phyloP scores from a whole-genome alignment of 192 early-diverging fungal species.

The Coemansia biformis region DNA sequence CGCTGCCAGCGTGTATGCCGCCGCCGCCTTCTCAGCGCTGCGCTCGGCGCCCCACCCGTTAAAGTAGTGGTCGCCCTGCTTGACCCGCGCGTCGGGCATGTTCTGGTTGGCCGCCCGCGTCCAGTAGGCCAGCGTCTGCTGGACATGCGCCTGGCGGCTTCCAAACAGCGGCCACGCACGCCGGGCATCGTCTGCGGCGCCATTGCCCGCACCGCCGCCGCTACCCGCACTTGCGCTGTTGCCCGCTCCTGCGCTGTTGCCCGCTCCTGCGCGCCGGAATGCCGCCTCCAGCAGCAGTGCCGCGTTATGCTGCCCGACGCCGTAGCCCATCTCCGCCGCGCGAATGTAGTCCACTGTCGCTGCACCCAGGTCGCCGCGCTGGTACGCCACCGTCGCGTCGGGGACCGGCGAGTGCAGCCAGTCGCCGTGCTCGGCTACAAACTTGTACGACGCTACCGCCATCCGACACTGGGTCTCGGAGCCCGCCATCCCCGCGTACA shows the following conservation, averaged over 20 bases:
- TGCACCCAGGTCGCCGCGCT: conserved; percentile 59
- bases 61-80: conserved; percentile 91
- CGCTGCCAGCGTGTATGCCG: conserved; percentile 80
- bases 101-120: conserved; percentile 90
- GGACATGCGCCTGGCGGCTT: conserved; percentile 3
- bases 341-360: conserved; percentile 71
- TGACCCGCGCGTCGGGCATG: conserved; percentile 82
- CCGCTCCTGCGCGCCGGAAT: background rate
- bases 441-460: conserved; percentile 71
- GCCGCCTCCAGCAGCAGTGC: conserved; percentile 78
- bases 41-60: conserved; percentile 68
- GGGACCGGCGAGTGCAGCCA: conserved; percentile 72
- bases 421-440: conserved; percentile 76
- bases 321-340: conserved; percentile 86
- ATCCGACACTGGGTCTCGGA: conserved; percentile 55
- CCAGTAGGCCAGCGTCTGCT: conserved; percentile 82
- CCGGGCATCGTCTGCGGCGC: no score
- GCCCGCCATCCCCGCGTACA: conserved; percentile 55
- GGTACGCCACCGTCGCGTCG: conserved; percentile 54
- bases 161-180: conserved; percentile 14
- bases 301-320: conserved; percentile 82
- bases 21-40: conserved; percentile 68
- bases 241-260: no score
- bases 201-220: background rate
- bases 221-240: background rate